phyloP scores from a whole-genome alignment of 371 early-diverging fungal species.

The Mucor velutinosus region DNA sequence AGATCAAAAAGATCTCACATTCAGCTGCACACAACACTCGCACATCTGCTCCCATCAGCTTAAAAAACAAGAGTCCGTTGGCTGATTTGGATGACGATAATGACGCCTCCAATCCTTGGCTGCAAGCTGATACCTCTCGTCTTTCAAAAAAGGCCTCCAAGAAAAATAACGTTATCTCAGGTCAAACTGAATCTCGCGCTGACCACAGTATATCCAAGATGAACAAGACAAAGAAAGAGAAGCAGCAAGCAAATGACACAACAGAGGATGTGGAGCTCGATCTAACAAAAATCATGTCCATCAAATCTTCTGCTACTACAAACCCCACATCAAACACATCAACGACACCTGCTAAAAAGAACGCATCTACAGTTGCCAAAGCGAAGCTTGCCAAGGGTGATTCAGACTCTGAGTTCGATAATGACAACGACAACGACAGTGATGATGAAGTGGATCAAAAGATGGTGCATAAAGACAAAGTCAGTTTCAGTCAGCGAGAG shows the following conservation, averaged over 20 bases:
- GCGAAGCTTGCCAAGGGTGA: conserved; percentile 25
- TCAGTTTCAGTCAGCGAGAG: conserved; percentile 80
- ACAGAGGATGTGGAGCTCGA: conserved; percentile 60
- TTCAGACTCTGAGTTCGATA: conserved; percentile 17
- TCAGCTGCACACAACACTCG: conserved; percentile 61
- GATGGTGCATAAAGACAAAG: conserved; percentile 54
- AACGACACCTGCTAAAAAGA: neutral
- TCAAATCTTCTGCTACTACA: neutral
- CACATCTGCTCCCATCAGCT: conserved; percentile 55
- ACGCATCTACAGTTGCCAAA: conserved; percentile 3
- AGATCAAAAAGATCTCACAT: conserved; percentile 61
- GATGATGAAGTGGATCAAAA: conserved; percentile 29
- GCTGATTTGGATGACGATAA: conserved; percentile 30
- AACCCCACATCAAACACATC: neutral
- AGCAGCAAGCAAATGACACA: conserved; percentile 42
- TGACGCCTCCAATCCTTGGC: conserved; percentile 65
- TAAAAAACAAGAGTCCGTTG: conserved; percentile 35
- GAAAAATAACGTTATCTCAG: conserved; percentile 50
- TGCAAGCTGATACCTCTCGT: conserved; percentile 52
- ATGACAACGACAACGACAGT: conserved; percentile 28
- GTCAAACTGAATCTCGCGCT: conserved; percentile 53
- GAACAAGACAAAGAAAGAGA: conserved; percentile 50
- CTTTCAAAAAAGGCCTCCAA: conserved; percentile 61
- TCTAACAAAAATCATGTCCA: conserved; percentile 17
- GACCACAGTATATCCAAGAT: conserved; percentile 64